Evolutionary conservation across 2,329 filamentous ascomycete species (phyloP).

Genomic region (Aspergillus neotritici): DNA sequence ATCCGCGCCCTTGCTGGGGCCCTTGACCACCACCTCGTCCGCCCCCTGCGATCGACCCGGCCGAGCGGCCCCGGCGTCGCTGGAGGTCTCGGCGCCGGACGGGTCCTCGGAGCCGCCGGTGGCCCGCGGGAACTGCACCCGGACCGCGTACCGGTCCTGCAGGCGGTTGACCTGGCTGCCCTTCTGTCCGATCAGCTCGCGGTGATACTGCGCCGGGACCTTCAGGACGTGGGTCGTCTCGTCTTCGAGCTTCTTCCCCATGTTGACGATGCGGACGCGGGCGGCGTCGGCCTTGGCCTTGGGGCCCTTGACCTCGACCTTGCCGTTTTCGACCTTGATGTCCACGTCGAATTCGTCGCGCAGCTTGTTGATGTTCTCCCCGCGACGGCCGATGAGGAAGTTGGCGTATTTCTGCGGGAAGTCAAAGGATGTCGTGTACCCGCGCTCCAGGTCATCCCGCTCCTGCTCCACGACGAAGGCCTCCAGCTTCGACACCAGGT

Average conservation of each 20-base stretch:
- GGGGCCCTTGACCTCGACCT: constrained; percentile 91
- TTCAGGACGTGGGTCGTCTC: constrained; percentile 83
- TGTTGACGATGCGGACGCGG: constrained; percentile 70
- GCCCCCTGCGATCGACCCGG: constrained; percentile 65
- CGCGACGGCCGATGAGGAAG: constrained; percentile 64
- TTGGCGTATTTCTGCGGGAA: constrained; percentile 95
- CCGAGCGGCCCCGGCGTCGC: constrained; percentile 56
- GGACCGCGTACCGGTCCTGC: constrained; percentile 86
- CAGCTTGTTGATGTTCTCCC: constrained; percentile 63
- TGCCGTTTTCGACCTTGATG: constrained; percentile 87
- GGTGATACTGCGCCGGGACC: constrained; percentile 89
- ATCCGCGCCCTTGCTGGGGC: constrained; percentile 88
- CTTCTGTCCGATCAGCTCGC: constrained; percentile 84
- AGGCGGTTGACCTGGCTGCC: constrained; percentile 86
- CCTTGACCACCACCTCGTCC: constrained; percentile 86
- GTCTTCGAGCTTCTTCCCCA: constrained; percentile 81
- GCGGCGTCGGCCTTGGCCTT: constrained; percentile 89
- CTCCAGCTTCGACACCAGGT: constrained; percentile 65
- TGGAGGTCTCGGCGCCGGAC: constrained; percentile 61
- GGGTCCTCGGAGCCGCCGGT: constrained; percentile 57
- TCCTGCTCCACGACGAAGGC: constrained; percentile 82
- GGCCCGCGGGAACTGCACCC: constrained; percentile 88
- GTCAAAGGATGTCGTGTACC: constrained; percentile 78
- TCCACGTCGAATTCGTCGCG: constrained; percentile 66
- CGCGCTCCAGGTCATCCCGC: constrained; percentile 88